Evolutionary conservation across 2,329 filamentous ascomycete genomes (phyloP), one percentile per base, ranked within the genome.

Genomic region (Hypoxylon sp.): DNA sequence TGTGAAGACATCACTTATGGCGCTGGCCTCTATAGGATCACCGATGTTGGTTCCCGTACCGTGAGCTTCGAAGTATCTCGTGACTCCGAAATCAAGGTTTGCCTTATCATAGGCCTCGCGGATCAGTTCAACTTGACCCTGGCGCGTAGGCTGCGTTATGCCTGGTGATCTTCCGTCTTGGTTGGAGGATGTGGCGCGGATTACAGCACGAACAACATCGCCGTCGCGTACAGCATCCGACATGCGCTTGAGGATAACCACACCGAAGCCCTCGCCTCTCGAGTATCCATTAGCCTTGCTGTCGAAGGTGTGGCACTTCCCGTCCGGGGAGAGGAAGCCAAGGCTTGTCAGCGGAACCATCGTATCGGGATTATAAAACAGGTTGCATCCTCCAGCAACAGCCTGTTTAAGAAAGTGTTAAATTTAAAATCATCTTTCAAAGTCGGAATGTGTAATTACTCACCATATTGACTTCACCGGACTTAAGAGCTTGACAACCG

Each of bases 251-350:
- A 81, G 51, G 1, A 79, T 50, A 1, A 81, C 25, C 1, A 72
- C 67, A 0, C 64, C 73, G 1, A 74, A 61, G 2, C 77, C 79
- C 51, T 82, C 79, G 1, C 77, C 78, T 7, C 78, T 68, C 0
- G 68, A 74, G 54, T 81, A 83, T 0, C 80, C 80, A 50, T 76
- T 68, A 1, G 73, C 77, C 7, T 63, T 55, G 2, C 64, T 51
- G 43, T 78, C 76, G 38, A 71, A 76, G 3, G 57, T 59, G 16
- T 65, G 62, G 12, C 61, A 73, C 16, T 46, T 54, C 2, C 68
- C 60, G 40, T 67, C 63, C 0, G 58, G 58, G 3, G 63, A 66
- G 9, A 25, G 21, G 9, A 25, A 25, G 9, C 6, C 5, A 6
- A 25, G 5, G 9, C 9, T 25, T 25, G 21, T 6, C n/a, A n/a